Percentiles rank a stretch among this genome's conserved stretches.
Evolutionary conservation across 192 early-diverging fungal genomes (phyloP).

Genomic region (Ambispora gerdemannii): DNA sequence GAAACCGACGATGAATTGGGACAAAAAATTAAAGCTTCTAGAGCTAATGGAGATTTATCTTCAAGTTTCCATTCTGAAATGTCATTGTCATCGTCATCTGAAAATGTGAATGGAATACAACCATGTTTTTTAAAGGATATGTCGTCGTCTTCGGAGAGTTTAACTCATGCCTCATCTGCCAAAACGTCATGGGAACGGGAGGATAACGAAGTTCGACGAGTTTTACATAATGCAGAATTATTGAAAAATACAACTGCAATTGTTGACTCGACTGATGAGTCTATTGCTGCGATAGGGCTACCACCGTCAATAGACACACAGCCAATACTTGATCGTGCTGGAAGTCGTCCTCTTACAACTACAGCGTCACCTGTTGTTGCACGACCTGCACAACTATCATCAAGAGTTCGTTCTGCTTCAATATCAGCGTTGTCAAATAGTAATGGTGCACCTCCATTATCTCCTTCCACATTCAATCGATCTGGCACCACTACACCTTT

Average conservation of each 20-base stretch:
- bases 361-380: too few relatives aligned
- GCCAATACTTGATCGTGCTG: too few relatives aligned
- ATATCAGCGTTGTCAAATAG: background rate
- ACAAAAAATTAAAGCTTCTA: background rate
- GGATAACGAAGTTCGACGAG: background rate
- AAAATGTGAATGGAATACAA: background rate
- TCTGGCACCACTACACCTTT: background rate
- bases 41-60: background rate
- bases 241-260: background rate
- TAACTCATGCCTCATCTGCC: background rate
- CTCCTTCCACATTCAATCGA: background rate
- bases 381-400: too few relatives aligned
- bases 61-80: background rate
- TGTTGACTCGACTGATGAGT: background rate
- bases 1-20: background rate
- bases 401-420: background rate
- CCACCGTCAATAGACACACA: background rate
- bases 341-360: too few relatives aligned
- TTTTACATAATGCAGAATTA: background rate
- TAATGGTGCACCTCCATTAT: background rate
- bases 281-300: background rate
- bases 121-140: background rate
- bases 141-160: background rate
- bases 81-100: slow-evolving; percentile 3
- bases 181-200: slow-evolving; percentile 1